phyloP scores from a whole-genome alignment of 257 asterid species.

The Solanum neorickii region DNA sequence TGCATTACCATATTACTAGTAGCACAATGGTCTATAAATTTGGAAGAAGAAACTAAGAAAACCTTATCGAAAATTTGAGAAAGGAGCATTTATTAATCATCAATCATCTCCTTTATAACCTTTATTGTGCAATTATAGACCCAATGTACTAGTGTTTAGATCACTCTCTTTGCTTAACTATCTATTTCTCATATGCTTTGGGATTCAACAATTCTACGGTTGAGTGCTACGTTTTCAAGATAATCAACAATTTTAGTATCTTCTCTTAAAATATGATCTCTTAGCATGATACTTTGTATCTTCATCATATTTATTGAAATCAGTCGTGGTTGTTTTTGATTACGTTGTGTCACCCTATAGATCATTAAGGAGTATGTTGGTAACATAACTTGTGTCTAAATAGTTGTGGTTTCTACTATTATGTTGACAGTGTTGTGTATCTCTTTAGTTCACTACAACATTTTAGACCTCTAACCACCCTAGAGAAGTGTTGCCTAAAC shows the following conservation, averaged over 20 bases:
- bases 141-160: neutral
- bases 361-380: neutral
- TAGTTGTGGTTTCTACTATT: neutral
- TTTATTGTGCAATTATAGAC: neutral
- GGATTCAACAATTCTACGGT: neutral
- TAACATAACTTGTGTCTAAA: neutral
- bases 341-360: neutral
- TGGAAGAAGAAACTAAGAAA: too few species aligned
- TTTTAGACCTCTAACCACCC: too few species aligned
- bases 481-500: too few species aligned
- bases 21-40: too few species aligned
- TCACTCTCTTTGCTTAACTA: neutral
- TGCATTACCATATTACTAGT: too few species aligned
- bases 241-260: too few species aligned
- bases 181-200: neutral
- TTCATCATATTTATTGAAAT: neutral
- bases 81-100: too few species aligned
- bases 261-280: neutral
- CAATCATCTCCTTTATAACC: too few species aligned
- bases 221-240: neutral
- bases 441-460: neutral
- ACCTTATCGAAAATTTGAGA: too few species aligned
- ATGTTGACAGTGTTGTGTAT: neutral
- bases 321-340: neutral
- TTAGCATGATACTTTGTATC: neutral